Base-by-base conservation (phyloP, 768 basidiomycete species). In the Phlebiopsis flavidoalba region DNA sequence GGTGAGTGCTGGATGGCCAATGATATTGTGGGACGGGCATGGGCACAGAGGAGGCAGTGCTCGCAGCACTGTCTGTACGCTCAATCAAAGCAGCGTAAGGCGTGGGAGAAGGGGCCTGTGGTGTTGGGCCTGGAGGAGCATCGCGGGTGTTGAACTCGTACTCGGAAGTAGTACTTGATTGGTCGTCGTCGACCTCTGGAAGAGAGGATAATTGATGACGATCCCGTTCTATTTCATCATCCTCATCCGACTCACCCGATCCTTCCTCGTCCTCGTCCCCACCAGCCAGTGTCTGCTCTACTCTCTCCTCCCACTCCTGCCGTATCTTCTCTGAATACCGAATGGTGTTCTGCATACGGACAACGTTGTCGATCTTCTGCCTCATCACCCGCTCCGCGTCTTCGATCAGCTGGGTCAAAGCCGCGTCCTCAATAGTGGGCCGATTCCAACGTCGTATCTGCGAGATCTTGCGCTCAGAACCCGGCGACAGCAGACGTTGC, bases 311-410 rank as follows among this genome's bases (percentile, higher is more conserved):
- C 95, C 96, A 98, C 75, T 98, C 97, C 67, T 89, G 89, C 77
- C 96, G 87, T 33, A 97, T 91, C 76, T 95, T 96, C 78, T 98
- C 97, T 45, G 94, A 88, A 73, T 98, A 98, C 57, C 92, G 82
- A 66, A 99, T 95, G 19, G 95, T 98, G 70, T 96, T 97, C 74
- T 96, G 93, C 86, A 99, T 87, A 43, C 97, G 87, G 63, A 93
- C 90, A 53, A 98, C 92, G 65, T 89, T 94, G 72, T 95, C 95
- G 64, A 95, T 84, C 80, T 99, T 99, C 74, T 92, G 88, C 35
- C 92, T 81, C 82, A 95, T 91, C 53, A 95, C 81, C 37, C 91
- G 85, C 65, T 95, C 94, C 8, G 88, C 88, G 69, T 98, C 95
- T 66, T 91, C 85, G 56, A 91, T 81, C 21, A 99, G 83, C 66